Evolutionary conservation across 23 red algal genomes (phyloP), one percentile per base, ranked within the genome.

Genomic region (Agarophyton chilense): DNA sequence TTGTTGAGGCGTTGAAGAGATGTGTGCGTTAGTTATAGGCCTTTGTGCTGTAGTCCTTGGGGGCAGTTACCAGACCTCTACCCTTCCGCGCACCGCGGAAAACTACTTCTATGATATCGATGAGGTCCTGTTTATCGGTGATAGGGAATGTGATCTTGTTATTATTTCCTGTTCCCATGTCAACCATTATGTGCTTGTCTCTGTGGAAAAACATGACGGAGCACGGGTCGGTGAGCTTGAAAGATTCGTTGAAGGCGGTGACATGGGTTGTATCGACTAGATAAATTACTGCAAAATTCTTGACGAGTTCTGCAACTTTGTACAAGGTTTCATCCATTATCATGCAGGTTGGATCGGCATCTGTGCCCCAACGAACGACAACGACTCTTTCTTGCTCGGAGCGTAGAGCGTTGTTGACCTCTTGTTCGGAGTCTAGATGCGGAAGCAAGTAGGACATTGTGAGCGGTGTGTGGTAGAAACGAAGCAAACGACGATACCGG

Each of bases 111-210:
- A 98, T 92, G 60, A 98, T 98, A 70, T 98, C 95, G 47, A 98
- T 93, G 38, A 98, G 80, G 52, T 98, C 95, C 41, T 93, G 89
- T 42, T 82, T 61, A 55, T 94, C 84, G 39, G 82, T 85, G 46
- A 98, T 84, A 31, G 90, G 77, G 72, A 91, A 98, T 12, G 83
- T 98, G 49, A 98, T 98, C 54, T 98, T 98, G 95, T 98, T 98
- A 63, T 98, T 98, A 73, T 98, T 94, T 24, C 95, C 95, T 21
- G 95, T 98, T 25, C 95, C 95, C 86, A 87, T 76, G 52, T 98
- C 95, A 42, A 98, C 95, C 95, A 98, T 98, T 60, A 98, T 98
- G 41, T 98, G 95, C 81, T 98, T 98, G 61, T 98, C 92, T 33
- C 95, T 84, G 72, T 94, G 92, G 83, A 98, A 98, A 50, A 98